Evolutionary conservation across 352 stramenopile species (phyloP).

Genomic region (Plasmopara viticola): DNA sequence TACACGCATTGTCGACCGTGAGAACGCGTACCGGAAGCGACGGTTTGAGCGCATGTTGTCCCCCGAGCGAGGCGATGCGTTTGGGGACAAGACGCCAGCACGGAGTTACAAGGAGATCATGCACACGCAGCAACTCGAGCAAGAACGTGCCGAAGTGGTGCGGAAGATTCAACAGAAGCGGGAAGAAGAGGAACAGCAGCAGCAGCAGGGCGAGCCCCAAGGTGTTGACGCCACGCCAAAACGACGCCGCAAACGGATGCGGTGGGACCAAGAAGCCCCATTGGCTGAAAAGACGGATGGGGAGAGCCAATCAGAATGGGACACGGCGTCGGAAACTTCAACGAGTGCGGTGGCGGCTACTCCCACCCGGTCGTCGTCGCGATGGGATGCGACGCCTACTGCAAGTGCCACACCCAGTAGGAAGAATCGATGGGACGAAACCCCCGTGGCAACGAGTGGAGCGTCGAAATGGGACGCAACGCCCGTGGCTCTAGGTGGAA

Average conservation of each 20-base stretch:
- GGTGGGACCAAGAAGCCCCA: slow-evolving; percentile 77
- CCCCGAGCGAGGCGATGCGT: slow-evolving; percentile 88
- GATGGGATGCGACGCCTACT: slow-evolving; percentile 71
- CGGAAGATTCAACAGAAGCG: slow-evolving; percentile 84
- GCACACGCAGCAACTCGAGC: slow-evolving; percentile 82
- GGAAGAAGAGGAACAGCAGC: slow-evolving; percentile 47
- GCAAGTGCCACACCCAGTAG: slow-evolving; percentile 37
- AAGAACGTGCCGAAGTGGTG: slow-evolving; percentile 82
- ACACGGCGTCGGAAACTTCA: slow-evolving; percentile 47
- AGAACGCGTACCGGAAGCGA: slow-evolving; percentile 89
- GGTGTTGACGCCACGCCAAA: slow-evolving; percentile 39
- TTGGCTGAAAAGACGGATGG: slow-evolving; percentile 53
- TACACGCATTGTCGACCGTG: slow-evolving; percentile 90
- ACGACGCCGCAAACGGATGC: slow-evolving; percentile 66
- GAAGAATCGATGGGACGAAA: slow-evolving; percentile 84
- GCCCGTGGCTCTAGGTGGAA: slow-evolving; percentile 51
- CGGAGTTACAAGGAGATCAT: slow-evolving; percentile 88
- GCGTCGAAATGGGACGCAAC: slow-evolving; percentile 92
- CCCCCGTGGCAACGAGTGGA: slow-evolving; percentile 46
- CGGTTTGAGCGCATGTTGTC: slow-evolving; percentile 87
- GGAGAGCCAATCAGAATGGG: slow-evolving; percentile 67
- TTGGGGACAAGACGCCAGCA: slow-evolving; percentile 77
- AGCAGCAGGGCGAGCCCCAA: slow-evolving; percentile 12
- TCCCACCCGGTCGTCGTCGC: slow-evolving; percentile 49
- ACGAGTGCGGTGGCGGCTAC: slow-evolving; percentile 25